phyloP scores from a whole-genome alignment of 768 basidiomycete genomes.

The Artomyces pyxidatus region DNA sequence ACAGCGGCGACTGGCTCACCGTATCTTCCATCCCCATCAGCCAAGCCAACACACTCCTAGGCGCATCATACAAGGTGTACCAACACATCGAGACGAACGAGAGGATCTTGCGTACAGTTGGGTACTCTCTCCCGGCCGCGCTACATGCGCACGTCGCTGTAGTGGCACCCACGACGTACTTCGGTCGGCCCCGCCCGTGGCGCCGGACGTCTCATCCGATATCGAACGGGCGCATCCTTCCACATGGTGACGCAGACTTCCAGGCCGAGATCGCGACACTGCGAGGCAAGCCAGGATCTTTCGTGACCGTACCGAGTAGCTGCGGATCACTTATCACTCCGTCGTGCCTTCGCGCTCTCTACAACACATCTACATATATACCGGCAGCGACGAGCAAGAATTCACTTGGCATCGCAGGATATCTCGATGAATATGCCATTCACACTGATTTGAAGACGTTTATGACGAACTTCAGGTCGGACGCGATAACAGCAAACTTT shows the following conservation, averaged over 20 bases:
- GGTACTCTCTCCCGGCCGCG: constrained; percentile 50
- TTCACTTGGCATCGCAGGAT: constrained; percentile 33
- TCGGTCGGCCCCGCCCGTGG: constrained; percentile 48
- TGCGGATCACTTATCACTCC: constrained; percentile 33
- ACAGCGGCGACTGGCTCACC: constrained; percentile 50
- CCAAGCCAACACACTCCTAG: constrained; percentile 55
- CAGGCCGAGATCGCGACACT: constrained; percentile 9
- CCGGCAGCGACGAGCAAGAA: constrained; percentile 24
- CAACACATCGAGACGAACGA: constrained; percentile 39
- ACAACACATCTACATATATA: constrained; percentile 25
- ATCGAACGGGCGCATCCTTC: constrained; percentile 31
- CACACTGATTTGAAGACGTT: constrained; percentile 44
- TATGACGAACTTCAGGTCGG: constrained; percentile 40
- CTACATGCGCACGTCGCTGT: constrained; percentile 49
- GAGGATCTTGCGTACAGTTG: constrained; percentile 45
- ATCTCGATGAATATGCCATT: constrained; percentile 41
- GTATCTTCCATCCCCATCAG: constrained; percentile 39
- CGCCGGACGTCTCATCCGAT: constrained; percentile 45
- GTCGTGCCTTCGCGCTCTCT: constrained; percentile 26
- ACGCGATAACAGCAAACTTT: constrained; percentile 30
- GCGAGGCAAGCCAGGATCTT: too few species aligned
- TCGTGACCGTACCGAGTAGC: constrained; percentile 30
- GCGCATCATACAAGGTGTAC: constrained; percentile 47
- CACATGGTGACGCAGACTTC: constrained; percentile 30
- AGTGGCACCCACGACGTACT: constrained; percentile 57